Base-by-base conservation (phyloP, 1,284 basidiomycete genomes). In the Meira nashicola region DNA sequence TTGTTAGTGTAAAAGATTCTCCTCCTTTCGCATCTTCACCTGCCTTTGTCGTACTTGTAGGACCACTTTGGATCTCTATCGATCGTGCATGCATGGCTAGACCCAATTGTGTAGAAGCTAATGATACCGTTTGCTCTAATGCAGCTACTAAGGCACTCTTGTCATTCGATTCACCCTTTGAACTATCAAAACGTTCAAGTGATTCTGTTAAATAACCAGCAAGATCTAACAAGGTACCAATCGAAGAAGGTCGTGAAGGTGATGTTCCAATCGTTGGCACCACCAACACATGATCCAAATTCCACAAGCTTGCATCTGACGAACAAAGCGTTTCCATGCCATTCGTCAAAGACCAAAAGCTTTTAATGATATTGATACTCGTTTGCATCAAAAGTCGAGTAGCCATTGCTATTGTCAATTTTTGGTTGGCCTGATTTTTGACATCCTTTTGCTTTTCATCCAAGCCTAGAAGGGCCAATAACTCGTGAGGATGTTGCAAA, bases 401-500 rank as follows among this genome's bases (percentile, higher is more conserved):
- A 84, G 75, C 90, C 90, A 63, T 83, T 82, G 28, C 21, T 40
- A 3, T n/a, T 38, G 15, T 39, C 8, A 8, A 33, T 33, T 33
- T 33, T 4, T 33, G 28, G 8, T 33, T 33, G 8, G 28, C 4
- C 3, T 33, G 28, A 33, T 3, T 21, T 21, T 14, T 40, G 7
- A 37, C 17, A 2, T 23, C 40, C 6, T 25, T 40, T 9, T 15
- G 44, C 46, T 80, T 76, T 44, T 81, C 67, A 33, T 62, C 62
- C n/a, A 88, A 82, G 62, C 92, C 89, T 62, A 94, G 82, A 41
- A 91, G 81, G 59, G 86, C 87, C 0, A 86, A 85, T 19, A 95
- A 83, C 67, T 90, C 87, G 68, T 91, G 88, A 7, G 93, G 92
- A 79, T 95, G 92, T 0, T 89, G 88, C 55, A 94, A 82, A 0